These are phyloP conservation scores for Zea luxurians DNA, from an alignment of 176 grass and related monocot genomes.

Conservation along the genomic window DNA sequence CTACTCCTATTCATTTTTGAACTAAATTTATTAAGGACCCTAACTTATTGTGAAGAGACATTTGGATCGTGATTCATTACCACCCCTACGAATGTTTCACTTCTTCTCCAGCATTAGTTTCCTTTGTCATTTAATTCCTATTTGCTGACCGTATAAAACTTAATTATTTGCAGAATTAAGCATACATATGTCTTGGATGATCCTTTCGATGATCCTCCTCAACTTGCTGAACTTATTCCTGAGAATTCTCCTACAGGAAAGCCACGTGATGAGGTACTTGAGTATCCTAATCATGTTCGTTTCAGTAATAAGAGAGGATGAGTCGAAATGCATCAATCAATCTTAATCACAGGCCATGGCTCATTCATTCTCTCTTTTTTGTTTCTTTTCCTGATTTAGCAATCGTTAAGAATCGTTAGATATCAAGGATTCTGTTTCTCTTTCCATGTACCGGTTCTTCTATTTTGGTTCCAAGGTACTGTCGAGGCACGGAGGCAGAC, in stretches of 20 bases:
- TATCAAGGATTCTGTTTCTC: too few relatives aligned
- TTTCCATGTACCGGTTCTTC: too few relatives aligned
- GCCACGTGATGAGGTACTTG: slow-evolving; percentile 74
- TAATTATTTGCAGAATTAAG: slow-evolving; percentile 69
- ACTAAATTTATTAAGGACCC: too few relatives aligned
- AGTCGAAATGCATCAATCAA: background rate
- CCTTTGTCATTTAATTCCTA: background rate
- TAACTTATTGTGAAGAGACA: too few relatives aligned
- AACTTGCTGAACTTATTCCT: slow-evolving; percentile 82
- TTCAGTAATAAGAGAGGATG: background rate
- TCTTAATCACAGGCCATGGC: too few relatives aligned
- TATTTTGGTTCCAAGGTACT: too few relatives aligned
- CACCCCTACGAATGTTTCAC: background rate
- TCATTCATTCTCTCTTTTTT: too few relatives aligned
- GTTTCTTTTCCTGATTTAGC: too few relatives aligned
- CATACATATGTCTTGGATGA: slow-evolving; percentile 97
- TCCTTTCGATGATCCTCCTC: slow-evolving; percentile 91
- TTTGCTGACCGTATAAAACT: background rate
- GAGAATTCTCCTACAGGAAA: slow-evolving; percentile 86
- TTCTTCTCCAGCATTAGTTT: slow-evolving; percentile 5
- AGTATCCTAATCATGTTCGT: background rate
- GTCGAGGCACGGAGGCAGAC: too few relatives aligned
- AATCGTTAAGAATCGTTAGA: too few relatives aligned
- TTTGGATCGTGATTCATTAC: too few relatives aligned
- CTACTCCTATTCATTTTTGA: too few relatives aligned